phyloP scores from a whole-genome alignment of 2,329 filamentous ascomycete genomes.

The Colletotrichum eleusines region DNA sequence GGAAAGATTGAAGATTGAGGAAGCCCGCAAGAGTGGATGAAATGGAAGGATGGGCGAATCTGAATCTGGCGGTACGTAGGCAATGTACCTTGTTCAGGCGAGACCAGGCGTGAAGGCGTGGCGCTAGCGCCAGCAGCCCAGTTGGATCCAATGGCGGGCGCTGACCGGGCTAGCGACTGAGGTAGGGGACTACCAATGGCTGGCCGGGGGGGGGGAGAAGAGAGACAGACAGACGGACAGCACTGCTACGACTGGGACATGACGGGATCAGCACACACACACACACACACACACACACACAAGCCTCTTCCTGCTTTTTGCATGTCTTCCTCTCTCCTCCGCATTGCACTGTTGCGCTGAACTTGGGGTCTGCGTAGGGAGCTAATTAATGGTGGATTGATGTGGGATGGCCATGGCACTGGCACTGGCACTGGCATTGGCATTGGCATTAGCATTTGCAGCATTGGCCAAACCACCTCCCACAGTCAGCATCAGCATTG shows the following conservation, averaged over 20 bases:
- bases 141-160: conserved; percentile 25
- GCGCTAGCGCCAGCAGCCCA: conserved; percentile 40
- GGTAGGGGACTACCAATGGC: conserved; percentile 14
- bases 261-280: conserved; percentile 29
- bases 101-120: conserved; percentile 42
- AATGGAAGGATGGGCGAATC: conserved; percentile 41
- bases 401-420: conserved; percentile 8
- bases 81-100: conserved; percentile 42
- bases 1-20: conserved; percentile 40
- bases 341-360: conserved; percentile 20
- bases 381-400: conserved; percentile 20
- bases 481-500: neutral
- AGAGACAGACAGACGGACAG: conserved; percentile 8
- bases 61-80: conserved; percentile 42
- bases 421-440: neutral
- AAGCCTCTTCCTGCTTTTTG: conserved; percentile 23
- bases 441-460: conserved; percentile 16
- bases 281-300: conserved; percentile 23
- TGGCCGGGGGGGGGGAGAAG: conserved; percentile 6
- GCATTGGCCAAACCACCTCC: neutral
- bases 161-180: conserved; percentile 22
- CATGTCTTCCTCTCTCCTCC: conserved; percentile 9
- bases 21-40: conserved; percentile 42
- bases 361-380: conserved; percentile 1
- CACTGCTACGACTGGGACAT: conserved; percentile 17